Conservation (phyloP, 2,329 filamentous ascomycete genomes). For the Grosmannia penicillata region DNA sequence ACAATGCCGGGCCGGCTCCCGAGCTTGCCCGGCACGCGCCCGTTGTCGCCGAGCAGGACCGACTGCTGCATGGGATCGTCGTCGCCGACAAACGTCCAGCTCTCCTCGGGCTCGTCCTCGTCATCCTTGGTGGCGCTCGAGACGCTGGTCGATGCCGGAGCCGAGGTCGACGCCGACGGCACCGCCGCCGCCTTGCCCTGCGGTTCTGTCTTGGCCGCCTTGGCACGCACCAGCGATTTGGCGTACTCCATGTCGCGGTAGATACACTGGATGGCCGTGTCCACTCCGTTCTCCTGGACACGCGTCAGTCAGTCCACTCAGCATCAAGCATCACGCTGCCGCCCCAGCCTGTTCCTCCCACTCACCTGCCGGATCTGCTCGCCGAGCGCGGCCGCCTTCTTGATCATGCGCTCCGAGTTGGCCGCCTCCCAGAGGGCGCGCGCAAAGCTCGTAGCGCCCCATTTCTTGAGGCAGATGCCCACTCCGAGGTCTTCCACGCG, state of each 20-base stretch:
- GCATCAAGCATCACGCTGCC: too few species aligned
- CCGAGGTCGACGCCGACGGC: conserved; percentile 40
- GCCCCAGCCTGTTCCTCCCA: too few species aligned
- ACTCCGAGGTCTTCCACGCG: conserved; percentile 89
- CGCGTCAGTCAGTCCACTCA: conserved; percentile 14
- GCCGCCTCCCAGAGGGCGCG: conserved; percentile 84
- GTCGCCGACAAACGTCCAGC: conserved; percentile 76
- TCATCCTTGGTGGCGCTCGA: conserved; percentile 29
- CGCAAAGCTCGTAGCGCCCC: conserved; percentile 76
- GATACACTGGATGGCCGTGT: conserved; percentile 76
- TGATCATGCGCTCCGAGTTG: conserved; percentile 79
- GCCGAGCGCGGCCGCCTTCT: conserved; percentile 67
- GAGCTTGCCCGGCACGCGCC: background rate
- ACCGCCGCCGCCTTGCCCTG: conserved; percentile 15
- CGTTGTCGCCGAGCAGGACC: background rate
- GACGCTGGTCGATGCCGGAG: conserved; percentile 24
- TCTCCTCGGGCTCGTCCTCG: conserved; percentile 58
- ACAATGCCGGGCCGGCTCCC: too few species aligned
- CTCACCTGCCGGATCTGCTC: conserved; percentile 75
- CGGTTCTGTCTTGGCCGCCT: conserved; percentile 29
- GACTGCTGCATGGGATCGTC: conserved; percentile 6
- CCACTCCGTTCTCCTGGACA: conserved; percentile 72
- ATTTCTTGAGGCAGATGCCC: conserved; percentile 74
- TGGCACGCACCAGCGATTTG: conserved; percentile 61
- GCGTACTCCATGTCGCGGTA: conserved; percentile 95